Conservation (phyloP, 2,329 filamentous ascomycete genomes). For the Penicillium hesseltinei region DNA sequence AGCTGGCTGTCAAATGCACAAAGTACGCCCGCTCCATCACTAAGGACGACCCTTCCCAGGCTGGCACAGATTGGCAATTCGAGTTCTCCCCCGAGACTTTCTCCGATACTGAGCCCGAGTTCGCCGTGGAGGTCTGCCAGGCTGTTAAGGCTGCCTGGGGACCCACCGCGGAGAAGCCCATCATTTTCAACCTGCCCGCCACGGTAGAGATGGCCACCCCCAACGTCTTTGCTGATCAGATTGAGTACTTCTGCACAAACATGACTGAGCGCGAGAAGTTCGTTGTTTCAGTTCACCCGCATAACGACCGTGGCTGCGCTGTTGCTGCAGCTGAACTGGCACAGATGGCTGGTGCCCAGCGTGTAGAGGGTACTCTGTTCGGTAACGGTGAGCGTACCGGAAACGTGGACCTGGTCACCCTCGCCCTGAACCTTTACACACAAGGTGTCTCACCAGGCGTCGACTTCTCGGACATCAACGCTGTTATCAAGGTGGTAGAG, state of each 20-base stretch:
- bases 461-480: conserved; percentile 86
- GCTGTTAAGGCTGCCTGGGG: conserved; percentile 94
- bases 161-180: conserved; percentile 71
- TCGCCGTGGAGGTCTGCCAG: conserved; percentile 77
- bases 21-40: conserved; percentile 85
- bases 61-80: conserved; percentile 57
- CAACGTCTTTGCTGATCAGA: conserved; percentile 93
- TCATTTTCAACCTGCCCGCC: conserved; percentile 96
- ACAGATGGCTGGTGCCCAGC: conserved; percentile 93
- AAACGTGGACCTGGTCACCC: conserved; percentile 90
- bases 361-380: conserved; percentile 91
- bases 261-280: conserved; percentile 84
- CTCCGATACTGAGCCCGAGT: conserved; percentile 85
- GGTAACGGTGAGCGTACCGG: conserved; percentile 95
- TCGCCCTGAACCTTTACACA: conserved; percentile 91
- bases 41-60: conserved; percentile 64
- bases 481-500: conserved; percentile 85
- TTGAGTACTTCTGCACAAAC: conserved; percentile 89
- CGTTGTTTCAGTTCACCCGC: conserved; percentile 84
- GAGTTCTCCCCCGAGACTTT: conserved; percentile 63
- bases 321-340: conserved; percentile 87
- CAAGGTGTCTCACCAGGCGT: conserved; percentile 82
- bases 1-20: conserved; percentile 79
- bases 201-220: conserved; percentile 94
- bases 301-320: conserved; percentile 91